phyloP scores from a whole-genome alignment of 495 filamentous ascomycete genomes.

The Penicillium herquei region DNA sequence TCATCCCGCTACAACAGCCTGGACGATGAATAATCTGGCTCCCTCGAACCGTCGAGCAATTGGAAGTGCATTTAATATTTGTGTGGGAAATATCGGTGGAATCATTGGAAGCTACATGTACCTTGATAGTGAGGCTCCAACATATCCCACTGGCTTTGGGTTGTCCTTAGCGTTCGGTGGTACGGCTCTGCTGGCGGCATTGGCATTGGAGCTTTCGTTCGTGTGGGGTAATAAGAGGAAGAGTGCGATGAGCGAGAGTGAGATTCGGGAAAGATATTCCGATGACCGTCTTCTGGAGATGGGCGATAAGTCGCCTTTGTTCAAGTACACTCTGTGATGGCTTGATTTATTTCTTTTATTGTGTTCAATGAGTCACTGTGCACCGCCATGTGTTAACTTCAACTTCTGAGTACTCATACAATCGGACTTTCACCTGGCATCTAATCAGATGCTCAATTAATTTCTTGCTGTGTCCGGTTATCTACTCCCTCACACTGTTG shows the following conservation, averaged over 20 bases:
- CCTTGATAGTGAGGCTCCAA: conserved; percentile 26
- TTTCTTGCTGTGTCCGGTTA: too few relatives aligned
- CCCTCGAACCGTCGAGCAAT: conserved; percentile 35
- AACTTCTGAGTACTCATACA: too few relatives aligned
- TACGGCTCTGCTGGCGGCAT: conserved; percentile 17
- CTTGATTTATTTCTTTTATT: not conserved
- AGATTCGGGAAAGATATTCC: conserved; percentile 29
- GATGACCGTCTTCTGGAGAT: conserved; percentile 39
- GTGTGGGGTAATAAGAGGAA: conserved; percentile 24
- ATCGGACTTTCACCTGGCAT: too few relatives aligned
- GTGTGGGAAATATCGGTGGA: conserved; percentile 35
- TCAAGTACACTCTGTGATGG: conserved; percentile 32
- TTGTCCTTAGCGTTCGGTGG: conserved; percentile 26
- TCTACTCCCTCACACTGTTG: too few relatives aligned
- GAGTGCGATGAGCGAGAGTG: conserved; percentile 23
- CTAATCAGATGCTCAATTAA: too few relatives aligned
- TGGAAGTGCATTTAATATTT: conserved; percentile 35
- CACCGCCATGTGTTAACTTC: too few relatives aligned
- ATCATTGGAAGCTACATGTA: conserved; percentile 39
- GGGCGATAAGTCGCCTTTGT: conserved; percentile 43
- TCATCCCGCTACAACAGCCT: conserved; percentile 33
- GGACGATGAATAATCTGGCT: conserved; percentile 40
- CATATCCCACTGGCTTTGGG: conserved; percentile 35
- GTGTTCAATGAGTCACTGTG: too few relatives aligned
- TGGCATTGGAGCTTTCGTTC: conserved; percentile 21